Evolutionary conservation across 192 early-diverging fungal genomes (phyloP), one percentile per base, ranked within the genome.

Genomic region (Podila clonocystis): DNA sequence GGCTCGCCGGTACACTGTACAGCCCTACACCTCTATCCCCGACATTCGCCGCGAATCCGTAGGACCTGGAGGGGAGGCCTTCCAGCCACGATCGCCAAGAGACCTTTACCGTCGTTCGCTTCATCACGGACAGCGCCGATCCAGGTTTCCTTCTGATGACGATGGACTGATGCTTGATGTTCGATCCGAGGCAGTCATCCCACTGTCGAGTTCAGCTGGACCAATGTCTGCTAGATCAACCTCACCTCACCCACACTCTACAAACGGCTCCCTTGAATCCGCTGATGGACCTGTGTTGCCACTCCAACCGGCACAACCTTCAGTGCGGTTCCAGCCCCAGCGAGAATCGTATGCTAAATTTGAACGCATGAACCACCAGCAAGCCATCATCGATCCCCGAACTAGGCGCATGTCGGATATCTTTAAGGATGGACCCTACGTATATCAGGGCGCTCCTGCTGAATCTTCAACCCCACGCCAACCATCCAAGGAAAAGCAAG

Each of bases 391-490:
- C 0, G 77, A 73, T 38, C 36, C 72, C 12, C 20, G 77, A 50
- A 73, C 11, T 0, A 67, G 77, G 20, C 50, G 77, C 5, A 80
- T 80, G 77, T 80, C 77, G 17, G 77, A 80, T 20, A 72, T 80
- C 29, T 80, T 80, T 50, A 72, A 67, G 30, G 77, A 80, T 58
- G 77, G 77, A 13, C 60, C 68, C 5, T 80, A 80, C 58, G 61
- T 80, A 19, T 80, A 80, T 45, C 61, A 64, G 15, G 52, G 52
- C 6, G 22, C 52, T 11, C 66, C 77, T 9, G 58, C 20, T 36
- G 45, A 28, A 1, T 30, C 59, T 22, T 15, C 33, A 19, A 41
- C 34, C 9, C 57, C 36, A 6, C 22, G 34, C 45, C 20, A 49
- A 52, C 9, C 19, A 28, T 30, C 49, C 5, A 63, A 67, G n/a